These are phyloP conservation scores for Eucalyptus erythrocorys DNA, from an alignment of 345 rosid species.

Conservation along the genomic window DNA sequence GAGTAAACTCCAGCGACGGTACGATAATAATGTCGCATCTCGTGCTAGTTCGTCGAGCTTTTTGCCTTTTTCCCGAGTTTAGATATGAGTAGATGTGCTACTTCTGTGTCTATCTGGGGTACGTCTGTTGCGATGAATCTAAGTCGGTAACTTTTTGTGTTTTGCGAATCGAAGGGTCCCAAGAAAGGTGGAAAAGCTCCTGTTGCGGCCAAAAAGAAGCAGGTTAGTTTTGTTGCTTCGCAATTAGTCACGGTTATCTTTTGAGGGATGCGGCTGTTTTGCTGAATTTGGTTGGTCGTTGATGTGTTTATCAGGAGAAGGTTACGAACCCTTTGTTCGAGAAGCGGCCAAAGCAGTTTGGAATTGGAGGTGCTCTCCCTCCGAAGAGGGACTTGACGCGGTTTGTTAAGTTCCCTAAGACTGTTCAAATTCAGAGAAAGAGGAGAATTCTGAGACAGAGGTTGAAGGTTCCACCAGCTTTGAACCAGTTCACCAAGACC, in stretches of 20 bases:
- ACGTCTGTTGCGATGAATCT: neutral
- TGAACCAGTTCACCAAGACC: conserved; percentile 86
- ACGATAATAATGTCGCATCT: neutral
- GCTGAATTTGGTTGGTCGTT: neutral
- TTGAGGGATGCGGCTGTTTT: neutral
- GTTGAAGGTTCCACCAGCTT: conserved; percentile 82
- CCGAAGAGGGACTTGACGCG: conserved; percentile 76
- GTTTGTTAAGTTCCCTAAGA: conserved; percentile 66
- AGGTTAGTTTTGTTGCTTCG: conserved; percentile 1
- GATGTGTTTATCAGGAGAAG: conserved; percentile 31
- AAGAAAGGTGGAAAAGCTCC: conserved; percentile 31
- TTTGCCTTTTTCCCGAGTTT: neutral
- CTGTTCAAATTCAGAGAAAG: conserved; percentile 67
- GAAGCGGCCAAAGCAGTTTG: conserved; percentile 79
- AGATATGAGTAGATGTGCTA: neutral
- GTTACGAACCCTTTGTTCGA: conserved; percentile 62
- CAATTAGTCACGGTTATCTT: neutral
- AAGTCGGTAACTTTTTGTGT: neutral
- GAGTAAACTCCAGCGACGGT: neutral
- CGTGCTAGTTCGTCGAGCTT: neutral
- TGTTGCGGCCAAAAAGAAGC: conserved; percentile 36
- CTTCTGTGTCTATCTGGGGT: neutral
- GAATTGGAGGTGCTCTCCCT: conserved; percentile 82
- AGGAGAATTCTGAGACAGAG: conserved; percentile 74
- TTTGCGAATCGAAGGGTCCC: conserved; percentile 21